Base-by-base conservation (phyloP, 495 filamentous ascomycete genomes). In the Tetracladium setigerum region DNA sequence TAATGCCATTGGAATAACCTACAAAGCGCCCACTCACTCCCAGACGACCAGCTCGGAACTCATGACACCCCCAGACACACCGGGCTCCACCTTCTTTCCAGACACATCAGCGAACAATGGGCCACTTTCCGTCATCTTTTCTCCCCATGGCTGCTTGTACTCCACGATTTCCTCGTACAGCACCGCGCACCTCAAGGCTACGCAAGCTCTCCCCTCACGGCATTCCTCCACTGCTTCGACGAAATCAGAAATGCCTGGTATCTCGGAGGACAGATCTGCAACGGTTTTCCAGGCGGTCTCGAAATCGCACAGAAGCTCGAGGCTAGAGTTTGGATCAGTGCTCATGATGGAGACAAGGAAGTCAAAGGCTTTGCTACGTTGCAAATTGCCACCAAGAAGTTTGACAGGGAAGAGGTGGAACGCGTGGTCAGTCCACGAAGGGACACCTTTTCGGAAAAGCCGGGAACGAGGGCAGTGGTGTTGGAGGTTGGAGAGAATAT, bases 1-100 rank as follows among this genome's bases (percentile, higher is more conserved):
- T 55, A 74, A 72, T 9, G 84, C 82, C 5, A 69, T 87, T 38
- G 81, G 79, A 30, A 84, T 87, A 22, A 87, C 82, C 1, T 87
- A 87, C 56, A 70, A 73, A 17, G 70, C 82, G 17, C 79, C 79
- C 10, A 57, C 50, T 12, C 43, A 61, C 22, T 52, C 53, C 38
- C 44, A 53, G 32, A 33, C 35, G 32, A 47, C 37, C 31, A n/a
- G 32, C 46, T 30, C 46, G 1, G 38, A 13, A 9, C 30, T 24
- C 19, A 27, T 46, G 16, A 53, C 50, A 5, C 52, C 46, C 38
- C 50, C 65, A 59, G 35, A 67, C 59, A 34, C 65, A 56, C 41
- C 35, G 49, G 12, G 67, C 62, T 22, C 67, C 64, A 17, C 67
- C 12, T 63, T 63, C 17, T 57, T 59, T 5, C 67, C 79, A 55